Evolutionary conservation across 441 rosid species (phyloP), one percentile per base, ranked within the genome.

Genomic region (Euphorbia celastroides): DNA sequence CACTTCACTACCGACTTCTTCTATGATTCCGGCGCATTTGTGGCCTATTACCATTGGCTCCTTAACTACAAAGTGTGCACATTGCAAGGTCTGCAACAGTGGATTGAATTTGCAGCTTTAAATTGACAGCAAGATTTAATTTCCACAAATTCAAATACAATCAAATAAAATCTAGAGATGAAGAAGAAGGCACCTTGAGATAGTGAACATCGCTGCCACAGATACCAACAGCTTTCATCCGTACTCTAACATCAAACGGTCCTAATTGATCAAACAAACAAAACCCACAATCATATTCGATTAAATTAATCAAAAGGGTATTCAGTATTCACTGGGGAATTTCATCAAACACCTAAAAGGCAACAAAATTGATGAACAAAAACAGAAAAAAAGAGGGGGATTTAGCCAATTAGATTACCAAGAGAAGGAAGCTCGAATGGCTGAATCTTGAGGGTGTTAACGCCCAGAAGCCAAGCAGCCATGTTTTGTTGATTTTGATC

Each of bases 31-130:
- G 70, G 96, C 96, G 70, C 94, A 86, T 72, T 94, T 98, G 70
- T 89, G 99, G 42, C 99, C 97, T 6, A 89, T 88, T 55, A 92
- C 96, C 97, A 92, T 89, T 0, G 98, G 97, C 74, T 92, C 88
- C 82, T 90, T 81, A 78, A 92, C 96, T 13, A 87, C 72, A 65
- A 87, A 94, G 78, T 83, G 77, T 2, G 90, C 93, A 55, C 80
- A 81, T 68, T 82, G 79, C 89, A 89, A 60, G 54, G 81, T 84
- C 94, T 93, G 57, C 7, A 9, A 34, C 5, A 34, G 5, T 9
- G 5, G 38, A 34, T 4, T 34, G 9, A 34, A n/a, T n/a, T n/a
- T n/a, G n/a, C 38, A 34, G 5, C 38, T 3, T 34, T 34, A 3
- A 3, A 34, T 34, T 34, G 38, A 3, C 38, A 34, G 38, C 38